These are phyloP conservation scores for Myxozyma nipponensis DNA, from an alignment of 805 yeast species.

Conservation along the genomic window DNA sequence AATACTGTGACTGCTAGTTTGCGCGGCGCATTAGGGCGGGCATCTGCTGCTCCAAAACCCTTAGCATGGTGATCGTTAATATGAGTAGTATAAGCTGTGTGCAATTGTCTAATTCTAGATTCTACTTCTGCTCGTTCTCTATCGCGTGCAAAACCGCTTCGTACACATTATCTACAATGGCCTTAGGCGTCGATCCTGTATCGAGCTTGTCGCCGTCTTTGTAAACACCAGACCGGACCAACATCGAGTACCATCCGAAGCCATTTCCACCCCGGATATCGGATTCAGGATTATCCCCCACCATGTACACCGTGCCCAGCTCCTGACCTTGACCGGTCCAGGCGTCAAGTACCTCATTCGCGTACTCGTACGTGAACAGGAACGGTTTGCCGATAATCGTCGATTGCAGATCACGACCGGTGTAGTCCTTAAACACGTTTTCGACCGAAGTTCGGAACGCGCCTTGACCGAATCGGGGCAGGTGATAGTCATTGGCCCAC, in stretches of 20 bases:
- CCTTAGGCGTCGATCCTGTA: conserved; percentile 44
- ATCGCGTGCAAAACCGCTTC: conserved; percentile 45
- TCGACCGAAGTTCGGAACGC: conserved; percentile 67
- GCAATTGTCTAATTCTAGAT: not conserved
- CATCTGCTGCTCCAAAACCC: no score
- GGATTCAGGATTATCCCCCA: conserved; percentile 93
- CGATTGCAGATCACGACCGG: conserved; percentile 47
- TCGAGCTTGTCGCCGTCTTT: conserved; percentile 45
- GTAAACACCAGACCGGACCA: conserved; percentile 87
- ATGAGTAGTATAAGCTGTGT: not conserved
- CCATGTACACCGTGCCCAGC: conserved; percentile 73
- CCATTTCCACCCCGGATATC: conserved; percentile 87
- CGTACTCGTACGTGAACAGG: conserved; percentile 73
- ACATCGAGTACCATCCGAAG: conserved; percentile 83
- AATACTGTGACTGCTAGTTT: no score
- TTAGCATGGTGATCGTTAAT: no score
- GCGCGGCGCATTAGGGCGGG: no score
- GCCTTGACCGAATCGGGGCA: conserved; percentile 89
- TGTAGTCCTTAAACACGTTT: conserved; percentile 52
- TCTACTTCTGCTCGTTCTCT: conserved; percentile 15
- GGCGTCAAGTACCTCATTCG: conserved; percentile 63
- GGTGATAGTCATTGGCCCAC: conserved; percentile 78
- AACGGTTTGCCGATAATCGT: conserved; percentile 79
- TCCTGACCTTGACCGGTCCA: conserved; percentile 28
- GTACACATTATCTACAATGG: conserved; percentile 49